phyloP scores from a whole-genome alignment of 257 asterid species.

The Cruciata laevipes region DNA sequence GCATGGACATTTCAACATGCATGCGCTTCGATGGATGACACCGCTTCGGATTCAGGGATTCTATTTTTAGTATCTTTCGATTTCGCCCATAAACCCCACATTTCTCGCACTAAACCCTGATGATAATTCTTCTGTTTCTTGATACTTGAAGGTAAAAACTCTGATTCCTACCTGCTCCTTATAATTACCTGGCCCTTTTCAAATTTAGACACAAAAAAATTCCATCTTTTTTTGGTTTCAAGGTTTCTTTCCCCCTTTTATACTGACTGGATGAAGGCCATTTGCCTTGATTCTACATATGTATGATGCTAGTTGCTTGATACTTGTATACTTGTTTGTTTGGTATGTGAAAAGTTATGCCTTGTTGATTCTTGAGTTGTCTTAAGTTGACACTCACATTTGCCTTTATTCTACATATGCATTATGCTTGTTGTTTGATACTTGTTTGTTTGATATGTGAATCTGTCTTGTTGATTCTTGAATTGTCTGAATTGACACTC shows the following conservation, averaged over 20 bases:
- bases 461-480: not conserved
- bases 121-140: not conserved
- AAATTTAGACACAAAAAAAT: not conserved
- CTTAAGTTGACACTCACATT: too few relatives aligned
- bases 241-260: not conserved
- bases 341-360: too few relatives aligned
- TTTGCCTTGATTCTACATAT: conserved; percentile 44
- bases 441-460: not conserved
- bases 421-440: not conserved
- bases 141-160: not conserved
- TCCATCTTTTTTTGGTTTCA: not conserved
- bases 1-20: conserved; percentile 5
- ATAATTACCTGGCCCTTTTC: too few relatives aligned
- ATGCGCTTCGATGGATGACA: conserved; percentile 2
- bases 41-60: conserved; percentile 3
- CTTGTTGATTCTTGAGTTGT: too few relatives aligned
- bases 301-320: conserved; percentile 27
- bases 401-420: too few relatives aligned
- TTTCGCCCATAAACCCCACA: conserved; percentile 10
- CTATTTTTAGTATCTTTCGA: conserved; percentile 1
- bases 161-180: not conserved
- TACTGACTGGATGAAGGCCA: not conserved
- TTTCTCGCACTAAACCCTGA: not conserved
- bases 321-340: too few relatives aligned
- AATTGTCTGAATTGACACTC: not conserved